Percentiles rank a stretch among this genome's conserved stretches.
Conservation (phyloP, 2,329 filamentous ascomycete species). For the Phialocephala sp. region DNA sequence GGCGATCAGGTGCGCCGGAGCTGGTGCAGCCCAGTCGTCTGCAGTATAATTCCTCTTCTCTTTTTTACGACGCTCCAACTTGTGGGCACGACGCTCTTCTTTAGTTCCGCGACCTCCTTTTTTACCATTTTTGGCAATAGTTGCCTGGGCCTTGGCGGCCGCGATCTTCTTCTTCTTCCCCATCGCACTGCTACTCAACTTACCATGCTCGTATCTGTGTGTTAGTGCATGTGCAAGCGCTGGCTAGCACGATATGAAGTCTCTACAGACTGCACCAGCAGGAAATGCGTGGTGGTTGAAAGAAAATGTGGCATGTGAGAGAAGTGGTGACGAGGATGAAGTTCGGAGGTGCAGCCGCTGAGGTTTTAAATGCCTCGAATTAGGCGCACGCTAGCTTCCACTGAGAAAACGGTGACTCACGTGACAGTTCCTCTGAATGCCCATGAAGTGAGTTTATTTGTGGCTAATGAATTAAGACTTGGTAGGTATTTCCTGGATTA, state of each 20-base stretch:
- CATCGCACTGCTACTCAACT: constrained; percentile 28
- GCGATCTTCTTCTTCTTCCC: constrained; percentile 32
- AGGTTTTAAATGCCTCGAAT: constrained; percentile 7
- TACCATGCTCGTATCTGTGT: constrained; percentile 21
- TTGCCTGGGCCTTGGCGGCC: constrained; percentile 19
- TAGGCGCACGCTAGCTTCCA: not conserved
- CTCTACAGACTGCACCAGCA: constrained; percentile 25
- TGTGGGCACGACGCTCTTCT: constrained; percentile 36
- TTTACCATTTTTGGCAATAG: constrained; percentile 1
- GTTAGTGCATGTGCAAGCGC: constrained; percentile 33
- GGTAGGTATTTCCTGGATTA: not conserved
- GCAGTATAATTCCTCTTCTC: constrained; percentile 38
- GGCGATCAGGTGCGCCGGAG: constrained; percentile 41
- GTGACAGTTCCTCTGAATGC: not conserved
- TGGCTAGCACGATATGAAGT: constrained; percentile 26
- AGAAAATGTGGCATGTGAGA: not conserved
- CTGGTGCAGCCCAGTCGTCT: constrained; percentile 38
- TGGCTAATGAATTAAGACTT: not conserved
- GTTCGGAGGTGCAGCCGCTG: not conserved
- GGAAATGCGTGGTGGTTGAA: constrained; percentile 27
- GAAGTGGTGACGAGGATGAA: not conserved
- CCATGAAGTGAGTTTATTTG: no score
- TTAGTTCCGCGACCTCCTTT: constrained; percentile 20
- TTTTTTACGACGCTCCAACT: constrained; percentile 37
- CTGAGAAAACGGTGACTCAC: not conserved